Conservation (phyloP, 176 grass and related monocot genomes). For the Bothriochloa decipiens region DNA sequence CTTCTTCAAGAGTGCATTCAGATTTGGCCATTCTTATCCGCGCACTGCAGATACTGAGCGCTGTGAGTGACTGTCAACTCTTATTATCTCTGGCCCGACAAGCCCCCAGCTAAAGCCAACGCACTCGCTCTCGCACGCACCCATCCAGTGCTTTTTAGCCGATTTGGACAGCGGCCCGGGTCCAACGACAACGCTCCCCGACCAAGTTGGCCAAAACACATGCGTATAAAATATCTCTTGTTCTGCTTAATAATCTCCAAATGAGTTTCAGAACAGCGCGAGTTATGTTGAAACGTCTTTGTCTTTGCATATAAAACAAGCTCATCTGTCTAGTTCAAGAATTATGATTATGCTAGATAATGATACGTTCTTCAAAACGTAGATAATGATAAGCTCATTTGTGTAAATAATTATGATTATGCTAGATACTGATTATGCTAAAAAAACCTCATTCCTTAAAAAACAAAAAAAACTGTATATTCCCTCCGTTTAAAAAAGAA, state of each 20-base stretch:
- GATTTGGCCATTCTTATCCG: conserved; percentile 30
- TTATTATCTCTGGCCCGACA: not conserved
- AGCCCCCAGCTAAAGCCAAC: conserved; percentile 4
- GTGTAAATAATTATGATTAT: no score
- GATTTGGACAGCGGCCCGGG: conserved; percentile 24
- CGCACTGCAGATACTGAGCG: not conserved
- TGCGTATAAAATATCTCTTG: not conserved
- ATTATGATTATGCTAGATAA: no score
- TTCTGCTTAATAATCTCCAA: not conserved
- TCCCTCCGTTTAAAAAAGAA: no score
- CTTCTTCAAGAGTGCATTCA: conserved; percentile 11
- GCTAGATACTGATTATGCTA: no score
- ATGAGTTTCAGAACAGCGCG: not conserved
- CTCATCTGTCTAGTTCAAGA: not conserved
- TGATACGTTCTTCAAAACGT: no score
- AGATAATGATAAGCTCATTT: no score
- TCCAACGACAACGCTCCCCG: not conserved
- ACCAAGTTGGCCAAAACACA: conserved; percentile 7
- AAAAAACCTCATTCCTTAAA: no score
- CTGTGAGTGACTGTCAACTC: conserved; percentile 36
- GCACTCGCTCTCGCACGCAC: conserved; percentile 25
- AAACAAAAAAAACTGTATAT: no score
- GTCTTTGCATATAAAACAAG: not conserved
- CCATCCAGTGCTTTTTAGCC: conserved; percentile 37
- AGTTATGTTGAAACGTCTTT: not conserved